Conservation (phyloP, 768 basidiomycete species). For the Kwoniella botswanensis region DNA sequence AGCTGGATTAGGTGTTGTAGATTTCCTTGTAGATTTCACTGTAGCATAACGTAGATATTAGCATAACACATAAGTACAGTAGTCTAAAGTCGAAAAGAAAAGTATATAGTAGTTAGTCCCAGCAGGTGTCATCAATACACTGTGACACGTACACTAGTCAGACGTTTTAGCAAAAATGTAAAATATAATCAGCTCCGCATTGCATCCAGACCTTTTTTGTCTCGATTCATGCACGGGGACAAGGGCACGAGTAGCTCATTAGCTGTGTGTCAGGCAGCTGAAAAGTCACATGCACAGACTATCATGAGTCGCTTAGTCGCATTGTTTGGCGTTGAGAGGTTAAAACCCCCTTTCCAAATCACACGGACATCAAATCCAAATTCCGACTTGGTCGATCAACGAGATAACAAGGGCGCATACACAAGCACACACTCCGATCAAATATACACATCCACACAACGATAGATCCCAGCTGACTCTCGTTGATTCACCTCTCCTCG, state of each 20-base stretch:
- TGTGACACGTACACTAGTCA: not conserved
- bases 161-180: not conserved
- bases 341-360: not conserved
- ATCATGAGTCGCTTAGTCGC: not conserved
- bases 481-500: not conserved
- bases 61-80: not conserved
- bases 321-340: not conserved
- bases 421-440: constrained; percentile 3
- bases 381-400: not conserved
- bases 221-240: not conserved
- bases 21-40: not conserved
- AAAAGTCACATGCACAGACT: constrained; percentile 5
- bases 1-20: not conserved
- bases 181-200: not conserved
- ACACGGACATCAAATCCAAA: not conserved
- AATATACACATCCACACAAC: not conserved
- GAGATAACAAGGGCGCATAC: not conserved
- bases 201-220: not conserved
- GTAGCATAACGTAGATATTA: constrained; percentile 7
- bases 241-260: not conserved
- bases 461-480: not conserved
- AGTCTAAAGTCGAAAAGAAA: not conserved
- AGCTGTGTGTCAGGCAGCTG: not conserved
- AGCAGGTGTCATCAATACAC: not conserved
- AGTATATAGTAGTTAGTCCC: not conserved